Conservation (phyloP, 139 green algal genomes). For the Chlamydomonas schloesseri region DNA sequence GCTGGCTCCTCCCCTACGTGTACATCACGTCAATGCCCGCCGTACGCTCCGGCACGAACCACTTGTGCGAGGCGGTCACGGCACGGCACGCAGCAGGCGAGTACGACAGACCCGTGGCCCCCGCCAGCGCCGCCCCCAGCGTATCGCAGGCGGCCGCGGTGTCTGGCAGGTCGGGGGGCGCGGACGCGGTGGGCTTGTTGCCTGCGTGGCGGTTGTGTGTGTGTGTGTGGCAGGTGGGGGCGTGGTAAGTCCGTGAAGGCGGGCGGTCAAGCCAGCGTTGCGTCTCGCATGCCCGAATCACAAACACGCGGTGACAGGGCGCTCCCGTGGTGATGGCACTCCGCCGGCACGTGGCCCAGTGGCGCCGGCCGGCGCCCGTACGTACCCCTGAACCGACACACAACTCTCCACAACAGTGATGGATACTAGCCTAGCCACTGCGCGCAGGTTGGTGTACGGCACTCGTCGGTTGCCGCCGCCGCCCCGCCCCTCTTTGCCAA, state of each 20-base stretch:
- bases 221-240: neutral
- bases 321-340: too few relatives aligned
- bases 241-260: neutral
- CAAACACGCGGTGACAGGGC: too few relatives aligned
- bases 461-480: too few relatives aligned
- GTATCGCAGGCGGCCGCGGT: conserved; percentile 20
- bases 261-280: neutral
- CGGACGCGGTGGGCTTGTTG: conserved; percentile 26
- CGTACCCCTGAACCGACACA: too few relatives aligned
- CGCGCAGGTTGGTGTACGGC: too few relatives aligned
- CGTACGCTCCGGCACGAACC: conserved; percentile 21
- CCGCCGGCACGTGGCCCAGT: too few relatives aligned
- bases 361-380: too few relatives aligned
- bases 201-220: too few relatives aligned
- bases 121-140: conserved; percentile 7
- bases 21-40: conserved; percentile 35
- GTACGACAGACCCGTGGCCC: conserved; percentile 1
- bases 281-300: too few relatives aligned
- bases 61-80: neutral
- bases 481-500: too few relatives aligned
- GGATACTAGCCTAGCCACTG: too few relatives aligned
- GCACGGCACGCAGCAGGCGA: neutral
- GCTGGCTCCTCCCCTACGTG: neutral
- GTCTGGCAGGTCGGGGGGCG: neutral
- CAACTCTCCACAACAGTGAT: too few relatives aligned